Base-by-base conservation (phyloP, 192 early-diverging fungal genomes). In the Dispira simplex region DNA sequence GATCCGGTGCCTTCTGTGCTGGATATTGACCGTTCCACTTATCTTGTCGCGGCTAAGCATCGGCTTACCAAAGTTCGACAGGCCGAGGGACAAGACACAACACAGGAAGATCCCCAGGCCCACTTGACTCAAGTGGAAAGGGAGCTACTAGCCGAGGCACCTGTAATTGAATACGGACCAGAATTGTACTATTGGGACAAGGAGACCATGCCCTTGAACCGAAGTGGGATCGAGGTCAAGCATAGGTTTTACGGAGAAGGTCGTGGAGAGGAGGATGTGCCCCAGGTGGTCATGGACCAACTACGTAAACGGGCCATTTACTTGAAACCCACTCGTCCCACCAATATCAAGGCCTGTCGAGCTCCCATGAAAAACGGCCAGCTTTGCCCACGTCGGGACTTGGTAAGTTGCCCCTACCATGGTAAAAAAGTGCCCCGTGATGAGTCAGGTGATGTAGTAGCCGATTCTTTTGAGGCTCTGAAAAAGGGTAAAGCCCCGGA, bases 171-270 rank as follows among this genome's bases (percentile, higher is more conserved):
- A 21, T 88, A 80, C 71, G 86, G 80, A 11, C 74, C 81, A 0
- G 86, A 88, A 64, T 65, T 88, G 55, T 74, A 79, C 14, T 79
- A 85, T 28, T 88, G 86, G 86, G 79, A 81, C 45, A 71, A 79
- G 63, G 70, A 72, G 10, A 67, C 72, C 27, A 75, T 88, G 12
- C 72, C 70, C 46, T 80, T 81, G 65, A 85, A 87, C 49, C 80
- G 71, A 14, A 72, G 74, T 21, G 80, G 80, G 20, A 26, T 70
- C 60, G 85, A 85, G 52, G 75, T 71, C 52, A 69, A 75, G 0
- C 85, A 88, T 65, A 69, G 83, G 25, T 85, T 85, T 60, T 67
- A 83, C 54, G 86, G 86, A 51, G 70, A 72, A 25, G 86, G 83
- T 3, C 79, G 79, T 47, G 86, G 84, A 10, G 70, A 72, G 46